These are phyloP conservation scores for Neonectria neomacrospora DNA, from an alignment of 2,329 filamentous ascomycete genomes.

Conservation along the genomic window DNA sequence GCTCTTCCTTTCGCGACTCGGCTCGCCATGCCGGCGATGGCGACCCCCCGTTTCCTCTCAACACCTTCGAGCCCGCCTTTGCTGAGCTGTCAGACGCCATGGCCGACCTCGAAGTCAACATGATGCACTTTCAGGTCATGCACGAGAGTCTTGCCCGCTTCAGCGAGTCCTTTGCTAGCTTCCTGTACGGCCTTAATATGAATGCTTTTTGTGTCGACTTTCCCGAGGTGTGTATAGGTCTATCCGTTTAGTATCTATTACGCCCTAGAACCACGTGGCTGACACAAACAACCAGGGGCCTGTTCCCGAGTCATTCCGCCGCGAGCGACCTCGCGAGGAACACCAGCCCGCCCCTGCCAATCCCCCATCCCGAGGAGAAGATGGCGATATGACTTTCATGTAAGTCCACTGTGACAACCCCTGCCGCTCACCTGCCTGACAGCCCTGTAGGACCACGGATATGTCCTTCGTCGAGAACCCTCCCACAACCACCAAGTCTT, in stretches of 20 bases:
- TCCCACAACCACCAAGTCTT: slow-evolving; percentile 62
- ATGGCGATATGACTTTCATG: slow-evolving; percentile 88
- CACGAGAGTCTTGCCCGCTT: slow-evolving; percentile 94
- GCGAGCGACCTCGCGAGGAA: slow-evolving; percentile 69
- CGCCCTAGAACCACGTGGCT: slow-evolving; percentile 9
- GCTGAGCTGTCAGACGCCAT: slow-evolving; percentile 93
- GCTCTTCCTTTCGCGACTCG: slow-evolving; percentile 86
- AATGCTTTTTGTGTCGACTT: slow-evolving; percentile 99
- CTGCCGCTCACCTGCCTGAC: slow-evolving; percentile 31
- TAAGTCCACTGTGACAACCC: slow-evolving; percentile 54
- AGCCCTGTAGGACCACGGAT: slow-evolving; percentile 78
- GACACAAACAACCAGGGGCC: slow-evolving; percentile 70
- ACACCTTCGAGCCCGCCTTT: slow-evolving; percentile 87
- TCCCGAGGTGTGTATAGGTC: slow-evolving; percentile 73
- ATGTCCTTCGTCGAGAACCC: slow-evolving; percentile 93
- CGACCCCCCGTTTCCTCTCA: slow-evolving; percentile 75
- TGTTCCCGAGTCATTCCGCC: slow-evolving; percentile 82
- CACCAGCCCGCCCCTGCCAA: slow-evolving; percentile 45
- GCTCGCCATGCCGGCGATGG: slow-evolving; percentile 65
- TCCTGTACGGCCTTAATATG: slow-evolving; percentile 97
- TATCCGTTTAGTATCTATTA: not conserved
- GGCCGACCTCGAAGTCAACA: slow-evolving; percentile 95
- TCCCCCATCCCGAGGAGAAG: slow-evolving; percentile 50
- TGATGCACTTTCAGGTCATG: slow-evolving; percentile 97
- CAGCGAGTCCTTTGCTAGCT: slow-evolving; percentile 94